These are phyloP conservation scores for Centaurea solstitialis DNA, from an alignment of 129 eudicot species.

Conservation along the genomic window DNA sequence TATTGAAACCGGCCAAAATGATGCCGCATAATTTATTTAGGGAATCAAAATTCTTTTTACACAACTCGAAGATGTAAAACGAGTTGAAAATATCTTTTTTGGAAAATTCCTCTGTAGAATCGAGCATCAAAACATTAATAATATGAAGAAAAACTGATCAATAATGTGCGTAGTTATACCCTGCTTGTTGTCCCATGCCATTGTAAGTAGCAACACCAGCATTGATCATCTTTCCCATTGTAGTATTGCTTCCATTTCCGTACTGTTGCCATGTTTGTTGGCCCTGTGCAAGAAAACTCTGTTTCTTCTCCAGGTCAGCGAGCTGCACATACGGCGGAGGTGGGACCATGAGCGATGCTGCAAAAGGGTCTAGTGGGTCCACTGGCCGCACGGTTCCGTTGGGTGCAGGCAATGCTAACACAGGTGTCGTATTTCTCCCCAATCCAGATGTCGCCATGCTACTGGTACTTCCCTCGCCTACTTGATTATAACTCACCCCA, in stretches of 20 bases:
- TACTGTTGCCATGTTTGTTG: conserved; percentile 70
- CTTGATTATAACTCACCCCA: conserved; percentile 31
- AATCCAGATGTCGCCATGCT: conserved; percentile 43
- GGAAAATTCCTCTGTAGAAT: conserved; percentile 7
- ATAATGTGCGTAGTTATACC: conserved; percentile 52
- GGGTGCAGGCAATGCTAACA: conserved; percentile 67
- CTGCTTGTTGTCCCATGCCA: conserved; percentile 52
- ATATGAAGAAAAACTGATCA: conserved; percentile 25
- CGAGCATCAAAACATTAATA: conserved; percentile 16
- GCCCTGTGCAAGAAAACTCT: conserved; percentile 58
- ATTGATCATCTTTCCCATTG: conserved; percentile 44
- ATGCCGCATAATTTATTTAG: conserved; percentile 11
- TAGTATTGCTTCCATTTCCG: conserved; percentile 40
- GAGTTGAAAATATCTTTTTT: conserved; percentile 6
- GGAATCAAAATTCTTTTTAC: conserved; percentile 24
- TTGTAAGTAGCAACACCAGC: conserved; percentile 31
- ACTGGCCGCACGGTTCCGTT: conserved; percentile 44
- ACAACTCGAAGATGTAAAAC: conserved; percentile 24
- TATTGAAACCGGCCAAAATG: conserved; percentile 26
- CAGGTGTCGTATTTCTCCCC: conserved; percentile 41
- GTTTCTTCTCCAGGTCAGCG: conserved; percentile 79
- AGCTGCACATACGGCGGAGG: conserved; percentile 81
- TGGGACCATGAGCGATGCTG: conserved; percentile 66
- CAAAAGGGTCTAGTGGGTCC: conserved; percentile 68
- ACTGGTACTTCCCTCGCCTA: conserved; percentile 55